Base-by-base conservation (phyloP, 495 filamentous ascomycete genomes). In the Penicillium maclennaniae region DNA sequence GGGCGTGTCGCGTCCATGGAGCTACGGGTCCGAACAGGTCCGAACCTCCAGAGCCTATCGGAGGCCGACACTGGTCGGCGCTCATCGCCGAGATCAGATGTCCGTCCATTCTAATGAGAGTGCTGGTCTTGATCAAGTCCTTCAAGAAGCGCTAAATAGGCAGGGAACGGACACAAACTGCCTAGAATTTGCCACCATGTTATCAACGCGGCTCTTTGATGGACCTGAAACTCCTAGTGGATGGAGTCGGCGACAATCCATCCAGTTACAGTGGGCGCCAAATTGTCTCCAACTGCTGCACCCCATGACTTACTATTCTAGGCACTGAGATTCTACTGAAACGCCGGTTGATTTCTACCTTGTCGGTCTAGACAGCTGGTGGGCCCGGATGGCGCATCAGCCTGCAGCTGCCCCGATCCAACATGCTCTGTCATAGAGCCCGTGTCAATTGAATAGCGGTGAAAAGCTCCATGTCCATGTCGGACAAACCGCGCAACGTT, bases 231-330 rank as follows among this genome's bases (percentile, higher is more conserved):
- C 52, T 52, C 34, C 56, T 60, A 62, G 48, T 60, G 38, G 48
- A 59, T 48, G 59, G 51, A 53, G 43, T 36, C 46, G 34, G 45
- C 47, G 26, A 47, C 49, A 46, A 48, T 38, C 19, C 27, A 31
- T 37, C 58, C 56, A 57, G 41, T 62, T 25, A 36, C 7, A 55
- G 50, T 60, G 53, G 45, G n/a, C 43, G 43, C 40, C 10, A n/a
- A 21, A 25, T 52, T 21, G 26, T 21, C 27, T 40, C 43, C 31
- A 36, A 55, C 45, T 60, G 49, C 56, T 58, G 48, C 21, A 63
- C 60, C 58, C 60, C 60, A 63, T 47, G 50, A 28, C 49, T 45
- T 59, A 40, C 53, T 61, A 56, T 63, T 57, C 47, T 61, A 19
- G 57, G 49, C 44, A 34, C 26, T 20, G 28, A 6, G 44, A 41